Conservation (phyloP, 192 early-diverging fungal genomes). For the Podila verticillata region DNA sequence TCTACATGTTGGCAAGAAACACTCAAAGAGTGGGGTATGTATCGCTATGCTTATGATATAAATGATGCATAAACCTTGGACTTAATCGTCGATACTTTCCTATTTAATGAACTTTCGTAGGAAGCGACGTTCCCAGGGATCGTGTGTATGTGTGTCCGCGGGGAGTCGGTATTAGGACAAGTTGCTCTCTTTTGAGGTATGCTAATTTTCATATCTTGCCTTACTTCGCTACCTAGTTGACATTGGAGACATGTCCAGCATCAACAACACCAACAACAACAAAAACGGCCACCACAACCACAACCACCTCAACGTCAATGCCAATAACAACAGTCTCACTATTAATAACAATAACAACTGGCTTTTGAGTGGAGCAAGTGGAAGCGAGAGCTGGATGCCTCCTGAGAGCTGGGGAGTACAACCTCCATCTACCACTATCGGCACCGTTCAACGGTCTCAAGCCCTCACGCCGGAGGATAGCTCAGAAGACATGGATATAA, state of each 20-base stretch:
- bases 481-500: conserved; percentile 28
- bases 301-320: neutral
- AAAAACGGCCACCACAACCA: neutral
- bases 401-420: conserved; percentile 50
- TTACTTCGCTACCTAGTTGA: conserved; percentile 20
- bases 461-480: conserved; percentile 23
- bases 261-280: conserved; percentile 22
- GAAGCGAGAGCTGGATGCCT: conserved; percentile 31
- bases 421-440: neutral
- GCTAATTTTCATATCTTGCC: neutral
- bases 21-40: neutral
- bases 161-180: no score
- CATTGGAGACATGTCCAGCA: conserved; percentile 29
- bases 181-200: no score
- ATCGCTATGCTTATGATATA: neutral
- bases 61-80: neutral
- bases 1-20: conserved; percentile 19
- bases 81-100: neutral
- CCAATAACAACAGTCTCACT: conserved; percentile 7
- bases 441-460: conserved; percentile 16
- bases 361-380: conserved; percentile 16
- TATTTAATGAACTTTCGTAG: neutral
- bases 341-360: conserved; percentile 10
- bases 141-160: neutral
- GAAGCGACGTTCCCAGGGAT: neutral